A percentile compares a stretch with the other conserved stretches of the same genome.
These are phyloP conservation scores for Ganoderma lucidum DNA, from an alignment of 1,284 basidiomycete species.

Conservation along the genomic window DNA sequence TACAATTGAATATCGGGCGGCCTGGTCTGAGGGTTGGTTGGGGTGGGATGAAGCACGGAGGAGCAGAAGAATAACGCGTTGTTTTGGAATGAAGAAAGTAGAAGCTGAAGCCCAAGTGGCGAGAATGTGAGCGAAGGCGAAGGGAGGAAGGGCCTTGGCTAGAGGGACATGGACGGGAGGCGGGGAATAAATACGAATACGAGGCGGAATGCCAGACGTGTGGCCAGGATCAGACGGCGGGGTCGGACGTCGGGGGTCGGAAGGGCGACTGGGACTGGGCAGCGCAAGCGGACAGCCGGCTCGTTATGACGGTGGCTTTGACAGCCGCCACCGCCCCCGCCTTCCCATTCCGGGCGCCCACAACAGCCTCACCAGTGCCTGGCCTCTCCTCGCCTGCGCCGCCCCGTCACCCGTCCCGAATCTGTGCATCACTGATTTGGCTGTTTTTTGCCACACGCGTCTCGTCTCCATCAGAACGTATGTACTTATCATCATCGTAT, in stretches of 20 bases:
- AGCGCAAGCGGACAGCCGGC: constrained; percentile 17
- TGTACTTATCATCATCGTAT: constrained; percentile 25
- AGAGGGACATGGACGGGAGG: background rate
- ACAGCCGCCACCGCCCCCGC: constrained; percentile 31
- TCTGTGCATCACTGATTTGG: constrained; percentile 30
- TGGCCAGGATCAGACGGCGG: background rate
- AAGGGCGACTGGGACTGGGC: constrained; percentile 4
- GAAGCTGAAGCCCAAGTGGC: constrained; percentile 3
- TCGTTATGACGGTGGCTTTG: constrained; percentile 25
- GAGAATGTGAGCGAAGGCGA: constrained; percentile 8
- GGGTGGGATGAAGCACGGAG: constrained; percentile 11
- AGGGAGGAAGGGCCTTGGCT: constrained; percentile 10
- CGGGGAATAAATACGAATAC: constrained; percentile 10
- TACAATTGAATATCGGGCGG: background rate
- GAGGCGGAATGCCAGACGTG: background rate
- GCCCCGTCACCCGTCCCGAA: constrained; percentile 21
- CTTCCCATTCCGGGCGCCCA: constrained; percentile 12
- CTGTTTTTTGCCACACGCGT: constrained; percentile 9
- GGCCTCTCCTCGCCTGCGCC: constrained; percentile 25
- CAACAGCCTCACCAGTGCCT: constrained; percentile 30
- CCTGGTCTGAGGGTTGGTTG: constrained; percentile 14
- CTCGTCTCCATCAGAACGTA: constrained; percentile 26
- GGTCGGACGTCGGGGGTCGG: constrained; percentile 7
- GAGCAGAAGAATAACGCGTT: constrained; percentile 7
- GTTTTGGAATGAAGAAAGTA: constrained; percentile 19